Conservation (phyloP, 441 rosid genomes). For the Adansonia madagascariensis region DNA sequence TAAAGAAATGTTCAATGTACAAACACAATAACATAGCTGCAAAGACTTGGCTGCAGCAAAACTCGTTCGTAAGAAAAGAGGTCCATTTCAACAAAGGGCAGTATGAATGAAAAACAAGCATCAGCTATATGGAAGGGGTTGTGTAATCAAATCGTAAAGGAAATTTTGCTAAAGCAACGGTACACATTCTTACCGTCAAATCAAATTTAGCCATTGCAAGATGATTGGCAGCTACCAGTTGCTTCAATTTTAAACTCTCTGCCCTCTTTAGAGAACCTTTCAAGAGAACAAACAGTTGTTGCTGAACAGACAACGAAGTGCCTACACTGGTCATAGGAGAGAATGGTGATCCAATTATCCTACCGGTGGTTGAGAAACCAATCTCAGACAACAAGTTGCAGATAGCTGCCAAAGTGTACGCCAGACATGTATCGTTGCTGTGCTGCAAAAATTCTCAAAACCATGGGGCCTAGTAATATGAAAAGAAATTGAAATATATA, state of each 20-base stretch:
- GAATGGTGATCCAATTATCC: slow-evolving; percentile 80
- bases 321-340: slow-evolving; percentile 65
- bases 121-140: neutral
- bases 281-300: slow-evolving; percentile 83
- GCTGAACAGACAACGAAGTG: slow-evolving; percentile 78
- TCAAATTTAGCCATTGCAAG: slow-evolving; percentile 95
- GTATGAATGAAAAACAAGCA: slow-evolving; percentile 14
- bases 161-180: slow-evolving; percentile 12
- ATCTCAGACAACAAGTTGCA: slow-evolving; percentile 88
- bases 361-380: slow-evolving; percentile 70
- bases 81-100: slow-evolving; percentile 17
- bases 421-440: slow-evolving; percentile 92
- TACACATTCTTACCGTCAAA: slow-evolving; percentile 61
- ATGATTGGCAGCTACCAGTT: slow-evolving; percentile 88
- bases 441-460: slow-evolving; percentile 58
- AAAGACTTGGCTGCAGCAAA: neutral
- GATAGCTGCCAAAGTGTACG: slow-evolving; percentile 87
- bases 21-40: neutral
- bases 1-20: neutral
- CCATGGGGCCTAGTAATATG: slow-evolving; percentile 23
- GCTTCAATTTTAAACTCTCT: slow-evolving; percentile 77
- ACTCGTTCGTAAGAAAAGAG: neutral
- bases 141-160: neutral
- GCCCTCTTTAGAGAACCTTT: slow-evolving; percentile 85
- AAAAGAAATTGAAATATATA: slow-evolving; percentile 15